Conservation (phyloP, 257 asterid species). For the Lavandula angustifolia region DNA sequence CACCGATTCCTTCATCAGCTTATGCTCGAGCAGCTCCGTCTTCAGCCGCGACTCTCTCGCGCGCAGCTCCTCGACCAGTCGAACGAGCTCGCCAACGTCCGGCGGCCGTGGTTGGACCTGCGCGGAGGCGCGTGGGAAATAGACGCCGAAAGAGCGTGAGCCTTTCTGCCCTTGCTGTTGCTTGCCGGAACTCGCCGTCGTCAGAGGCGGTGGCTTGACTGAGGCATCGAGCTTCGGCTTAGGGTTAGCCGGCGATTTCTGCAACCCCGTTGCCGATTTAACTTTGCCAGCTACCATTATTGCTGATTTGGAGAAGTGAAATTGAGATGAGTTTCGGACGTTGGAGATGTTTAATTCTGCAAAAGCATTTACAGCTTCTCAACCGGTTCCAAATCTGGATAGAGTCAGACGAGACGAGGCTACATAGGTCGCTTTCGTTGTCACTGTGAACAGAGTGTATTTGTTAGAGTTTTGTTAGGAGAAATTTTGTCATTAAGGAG, state of each 20-base stretch:
- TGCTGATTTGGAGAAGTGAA: slow-evolving; percentile 14
- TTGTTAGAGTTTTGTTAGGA: too few relatives aligned
- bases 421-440: slow-evolving; percentile 39
- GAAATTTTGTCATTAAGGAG: not conserved
- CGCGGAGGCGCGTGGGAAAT: slow-evolving; percentile 82
- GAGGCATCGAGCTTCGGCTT: slow-evolving; percentile 48
- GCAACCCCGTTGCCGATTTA: slow-evolving; percentile 70
- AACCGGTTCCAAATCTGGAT: slow-evolving; percentile 30
- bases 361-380: slow-evolving; percentile 5
- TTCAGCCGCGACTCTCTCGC: slow-evolving; percentile 72
- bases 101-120: slow-evolving; percentile 97
- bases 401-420: slow-evolving; percentile 37
- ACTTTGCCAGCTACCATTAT: slow-evolving; percentile 87
- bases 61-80: slow-evolving; percentile 59
- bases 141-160: slow-evolving; percentile 70
- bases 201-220: slow-evolving; percentile 44
- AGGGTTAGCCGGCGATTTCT: slow-evolving; percentile 59
- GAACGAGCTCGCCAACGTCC: slow-evolving; percentile 73
- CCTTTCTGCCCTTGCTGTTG: slow-evolving; percentile 38
- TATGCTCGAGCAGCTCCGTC: slow-evolving; percentile 73
- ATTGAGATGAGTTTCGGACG: not conserved
- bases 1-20: slow-evolving; percentile 56
- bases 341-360: not conserved
- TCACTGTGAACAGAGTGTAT: slow-evolving; percentile 25
- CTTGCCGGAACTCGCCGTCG: slow-evolving; percentile 43